Conservation (phyloP, 2,329 filamentous ascomycete species). For the Botryosphaeria agaves region DNA sequence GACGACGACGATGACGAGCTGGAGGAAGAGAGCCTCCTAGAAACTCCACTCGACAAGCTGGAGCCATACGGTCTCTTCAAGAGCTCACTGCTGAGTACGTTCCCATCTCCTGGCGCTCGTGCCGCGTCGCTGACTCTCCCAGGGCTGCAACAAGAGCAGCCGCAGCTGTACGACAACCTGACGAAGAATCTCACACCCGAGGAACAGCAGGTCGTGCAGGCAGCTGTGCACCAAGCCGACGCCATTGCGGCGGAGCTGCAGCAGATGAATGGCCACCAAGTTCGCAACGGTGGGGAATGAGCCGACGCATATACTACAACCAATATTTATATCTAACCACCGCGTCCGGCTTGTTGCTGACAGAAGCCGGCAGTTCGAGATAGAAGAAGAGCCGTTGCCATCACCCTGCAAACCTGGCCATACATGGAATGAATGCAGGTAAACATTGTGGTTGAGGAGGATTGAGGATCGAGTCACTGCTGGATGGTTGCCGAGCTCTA, state of each 20-base stretch:
- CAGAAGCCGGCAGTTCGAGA: too few relatives aligned
- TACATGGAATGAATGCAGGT: too few relatives aligned
- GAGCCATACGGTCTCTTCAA: slow-evolving; percentile 90
- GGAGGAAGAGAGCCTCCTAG: slow-evolving; percentile 81
- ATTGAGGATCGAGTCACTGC: too few relatives aligned
- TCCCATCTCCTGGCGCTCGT: neutral
- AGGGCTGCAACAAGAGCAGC: slow-evolving; percentile 84
- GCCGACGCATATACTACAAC: too few relatives aligned
- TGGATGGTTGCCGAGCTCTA: too few relatives aligned
- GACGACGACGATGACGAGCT: slow-evolving; percentile 76
- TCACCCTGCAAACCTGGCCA: too few relatives aligned
- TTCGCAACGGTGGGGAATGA: too few relatives aligned
- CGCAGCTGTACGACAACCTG: slow-evolving; percentile 68
- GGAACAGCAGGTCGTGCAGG: slow-evolving; percentile 67
- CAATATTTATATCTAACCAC: too few relatives aligned
- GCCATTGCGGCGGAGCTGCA: slow-evolving; percentile 18
- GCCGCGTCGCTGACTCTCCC: slow-evolving; percentile 2
- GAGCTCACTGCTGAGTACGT: slow-evolving; percentile 63
- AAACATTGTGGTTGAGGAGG: too few relatives aligned
- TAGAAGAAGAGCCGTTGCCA: too few relatives aligned
- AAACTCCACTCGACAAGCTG: slow-evolving; percentile 87
- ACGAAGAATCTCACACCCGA: slow-evolving; percentile 63
- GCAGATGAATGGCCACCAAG: neutral
- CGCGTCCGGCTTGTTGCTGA: too few relatives aligned
- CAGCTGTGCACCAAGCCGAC: slow-evolving; percentile 56